Percentiles rank a stretch among this genome's conserved stretches.
Evolutionary conservation across 371 early-diverging fungal genomes (phyloP).

Genomic region (Apophysomyces trapeziformis): DNA sequence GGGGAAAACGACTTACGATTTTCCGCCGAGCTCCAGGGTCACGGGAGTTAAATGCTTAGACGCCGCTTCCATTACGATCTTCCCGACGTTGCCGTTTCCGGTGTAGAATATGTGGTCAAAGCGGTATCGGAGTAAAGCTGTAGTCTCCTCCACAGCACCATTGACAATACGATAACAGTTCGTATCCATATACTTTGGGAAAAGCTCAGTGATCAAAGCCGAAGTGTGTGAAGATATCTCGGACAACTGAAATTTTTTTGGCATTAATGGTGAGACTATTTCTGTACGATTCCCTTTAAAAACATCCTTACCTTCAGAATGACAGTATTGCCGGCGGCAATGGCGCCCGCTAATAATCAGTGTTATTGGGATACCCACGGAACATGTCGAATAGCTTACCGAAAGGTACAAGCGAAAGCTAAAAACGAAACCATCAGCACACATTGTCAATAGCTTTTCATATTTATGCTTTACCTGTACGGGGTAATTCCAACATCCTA

Average conservation of each 20-base stretch:
- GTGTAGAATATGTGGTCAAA: conserved; percentile 93
- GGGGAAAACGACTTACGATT: conserved; percentile 53
- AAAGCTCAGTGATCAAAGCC: conserved; percentile 60
- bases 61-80: conserved; percentile 79
- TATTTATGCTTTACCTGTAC: conserved; percentile 31
- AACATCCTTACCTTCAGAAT: conserved; percentile 61
- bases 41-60: conserved; percentile 73
- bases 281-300: neutral
- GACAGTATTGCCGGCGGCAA: conserved; percentile 88
- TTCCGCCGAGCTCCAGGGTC: conserved; percentile 90
- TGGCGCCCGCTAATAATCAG: conserved; percentile 63
- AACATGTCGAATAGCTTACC: conserved; percentile 14
- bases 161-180: conserved; percentile 71
- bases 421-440: neutral
- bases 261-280: neutral
- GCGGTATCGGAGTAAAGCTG: conserved; percentile 67
- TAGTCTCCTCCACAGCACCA: conserved; percentile 82
- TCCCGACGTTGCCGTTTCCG: conserved; percentile 80
- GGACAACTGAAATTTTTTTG: conserved; percentile 54
- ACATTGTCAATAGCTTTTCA: neutral
- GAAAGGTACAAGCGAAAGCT: conserved; percentile 32
- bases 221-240: conserved; percentile 79
- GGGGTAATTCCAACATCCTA: conserved; percentile 57
- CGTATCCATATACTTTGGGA: conserved; percentile 78
- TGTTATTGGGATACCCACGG: conserved; percentile 19